Evolutionary conservation across 352 stramenopile species (phyloP).

Genomic region (Vaucheria bursata): DNA sequence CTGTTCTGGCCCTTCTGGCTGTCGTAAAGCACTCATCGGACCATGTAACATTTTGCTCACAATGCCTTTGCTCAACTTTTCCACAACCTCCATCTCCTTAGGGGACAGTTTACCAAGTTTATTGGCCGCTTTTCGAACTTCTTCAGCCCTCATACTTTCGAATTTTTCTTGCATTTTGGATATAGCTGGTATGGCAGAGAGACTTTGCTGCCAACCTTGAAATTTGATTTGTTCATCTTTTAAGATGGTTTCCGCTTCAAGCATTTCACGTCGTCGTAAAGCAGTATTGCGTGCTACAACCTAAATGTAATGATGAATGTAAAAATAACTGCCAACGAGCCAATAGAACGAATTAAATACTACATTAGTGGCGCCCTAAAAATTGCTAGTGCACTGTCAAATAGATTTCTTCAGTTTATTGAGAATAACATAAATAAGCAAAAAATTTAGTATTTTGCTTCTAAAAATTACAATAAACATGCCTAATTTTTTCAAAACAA

Average conservation of each 20-base stretch:
- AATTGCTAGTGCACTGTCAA: too few species aligned
- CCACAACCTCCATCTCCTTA: conserved; percentile 67
- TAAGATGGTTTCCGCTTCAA: conserved; percentile 67
- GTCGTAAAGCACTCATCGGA: conserved; percentile 67
- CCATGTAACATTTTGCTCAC: conserved; percentile 78
- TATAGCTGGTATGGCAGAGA: conserved; percentile 70
- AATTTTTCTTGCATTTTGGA: conserved; percentile 72
- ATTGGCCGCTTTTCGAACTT: conserved; percentile 60
- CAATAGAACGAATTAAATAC: too few species aligned
- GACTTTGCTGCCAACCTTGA: conserved; percentile 64
- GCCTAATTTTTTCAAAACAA: too few species aligned
- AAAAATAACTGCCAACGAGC: too few species aligned
- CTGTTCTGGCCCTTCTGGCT: conserved; percentile 53
- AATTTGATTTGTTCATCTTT: conserved; percentile 63
- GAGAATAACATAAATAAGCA: too few species aligned
- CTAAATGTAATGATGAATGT: too few species aligned
- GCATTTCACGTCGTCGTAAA: conserved; percentile 71
- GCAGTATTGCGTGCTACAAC: conserved; percentile 73
- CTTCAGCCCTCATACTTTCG: conserved; percentile 63
- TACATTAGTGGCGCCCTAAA: too few species aligned
- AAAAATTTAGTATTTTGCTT: too few species aligned
- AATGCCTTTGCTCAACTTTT: conserved; percentile 67
- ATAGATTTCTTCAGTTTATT: too few species aligned
- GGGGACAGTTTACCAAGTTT: conserved; percentile 61
- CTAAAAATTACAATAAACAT: too few species aligned